Evolutionary conservation across 1,139 yeast genomes (phyloP), one percentile per base, ranked within the genome.

Genomic region (Geotrichum candidum): DNA sequence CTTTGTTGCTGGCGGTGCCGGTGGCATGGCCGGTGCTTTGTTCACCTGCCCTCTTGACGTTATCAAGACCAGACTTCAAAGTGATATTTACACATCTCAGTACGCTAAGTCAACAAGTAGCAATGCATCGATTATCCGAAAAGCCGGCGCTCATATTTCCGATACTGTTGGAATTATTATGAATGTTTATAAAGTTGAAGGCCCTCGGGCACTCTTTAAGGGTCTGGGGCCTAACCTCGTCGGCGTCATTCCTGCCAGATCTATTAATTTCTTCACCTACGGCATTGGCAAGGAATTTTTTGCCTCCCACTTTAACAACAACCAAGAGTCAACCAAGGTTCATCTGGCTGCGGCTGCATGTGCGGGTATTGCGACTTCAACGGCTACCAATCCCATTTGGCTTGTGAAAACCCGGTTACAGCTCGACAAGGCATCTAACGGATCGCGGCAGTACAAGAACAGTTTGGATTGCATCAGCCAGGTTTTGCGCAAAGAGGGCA

Each of bases 371-470:
- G 95, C 88, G 25, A 95, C 99, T 0, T 88, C 97, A 3, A 94
- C 99, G 0, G 96, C 95, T n/a, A 95, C 99, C 0, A 95, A 95
- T 73, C 99, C 99, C n/a, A 95, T 95, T 62, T 95, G 99, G 99
- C 79, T 95, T 66, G 87, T 95, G 64, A 95, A 95, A 74, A 95
- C 99, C 0, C 82, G 99, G 70, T 81, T 95, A 57, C 99, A 95
- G 72, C 80, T 95, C 63, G 99, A 94, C 73, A 88, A 86, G 72
- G 68, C 74, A 6, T 57, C 69, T 1, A 76, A 83, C 22, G 80
- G 82, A 58, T 81, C 82, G 15, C 84, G 86, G 65, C 81, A 82
- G 67, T 94, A 92, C 74, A 86, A 82, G 64, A 92, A 88, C 74
- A 89, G 97, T 5, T 82, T 87, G 82, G 98, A 94, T 73, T 94